Percentiles rank a stretch among this genome's conserved stretches.
phyloP scores from a whole-genome alignment of 2,329 filamentous ascomycete species.

The Aspergillus awamori region DNA sequence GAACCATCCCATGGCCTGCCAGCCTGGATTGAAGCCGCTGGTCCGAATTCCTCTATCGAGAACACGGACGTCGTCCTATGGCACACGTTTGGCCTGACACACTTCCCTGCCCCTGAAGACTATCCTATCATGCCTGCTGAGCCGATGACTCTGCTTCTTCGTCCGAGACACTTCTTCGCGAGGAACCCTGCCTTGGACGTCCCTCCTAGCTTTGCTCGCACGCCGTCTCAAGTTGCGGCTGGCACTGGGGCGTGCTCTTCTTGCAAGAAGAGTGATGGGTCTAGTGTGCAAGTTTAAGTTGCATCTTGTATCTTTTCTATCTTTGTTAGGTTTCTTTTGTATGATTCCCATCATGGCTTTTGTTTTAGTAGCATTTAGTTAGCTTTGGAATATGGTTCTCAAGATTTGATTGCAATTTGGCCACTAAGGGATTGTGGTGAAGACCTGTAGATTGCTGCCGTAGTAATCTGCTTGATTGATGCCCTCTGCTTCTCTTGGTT shows the following conservation, averaged over 20 bases:
- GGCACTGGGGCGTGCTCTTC: conserved; percentile 38
- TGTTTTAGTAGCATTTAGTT: not conserved
- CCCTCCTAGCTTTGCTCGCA: conserved; percentile 72
- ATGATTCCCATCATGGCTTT: not conserved
- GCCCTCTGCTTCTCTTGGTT: no score
- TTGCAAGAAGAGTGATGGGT: conserved; percentile 42
- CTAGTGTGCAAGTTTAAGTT: conserved; percentile 31
- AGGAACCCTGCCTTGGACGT: conserved; percentile 81
- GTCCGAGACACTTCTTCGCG: conserved; percentile 81
- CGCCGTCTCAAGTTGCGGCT: conserved; percentile 68
- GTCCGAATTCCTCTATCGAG: conserved; percentile 69
- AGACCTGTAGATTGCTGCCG: no score
- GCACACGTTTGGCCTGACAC: conserved; percentile 91
- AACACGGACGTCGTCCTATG: conserved; percentile 87
- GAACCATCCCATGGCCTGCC: conserved; percentile 73
- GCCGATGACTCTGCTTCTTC: conserved; percentile 77
- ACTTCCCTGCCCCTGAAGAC: conserved; percentile 87
- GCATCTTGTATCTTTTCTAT: no score
- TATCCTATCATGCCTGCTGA: conserved; percentile 90
- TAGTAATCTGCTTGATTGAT: no score
- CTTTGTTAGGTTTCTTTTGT: not conserved
- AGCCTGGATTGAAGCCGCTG: conserved; percentile 69
- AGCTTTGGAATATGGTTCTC: not conserved
- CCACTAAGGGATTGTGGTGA: no score
- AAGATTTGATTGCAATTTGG: no score